These are phyloP conservation scores for Marchantia paleacea DNA, from an alignment of 225 moss, liverwort and hornwort species.

Conservation along the genomic window DNA sequence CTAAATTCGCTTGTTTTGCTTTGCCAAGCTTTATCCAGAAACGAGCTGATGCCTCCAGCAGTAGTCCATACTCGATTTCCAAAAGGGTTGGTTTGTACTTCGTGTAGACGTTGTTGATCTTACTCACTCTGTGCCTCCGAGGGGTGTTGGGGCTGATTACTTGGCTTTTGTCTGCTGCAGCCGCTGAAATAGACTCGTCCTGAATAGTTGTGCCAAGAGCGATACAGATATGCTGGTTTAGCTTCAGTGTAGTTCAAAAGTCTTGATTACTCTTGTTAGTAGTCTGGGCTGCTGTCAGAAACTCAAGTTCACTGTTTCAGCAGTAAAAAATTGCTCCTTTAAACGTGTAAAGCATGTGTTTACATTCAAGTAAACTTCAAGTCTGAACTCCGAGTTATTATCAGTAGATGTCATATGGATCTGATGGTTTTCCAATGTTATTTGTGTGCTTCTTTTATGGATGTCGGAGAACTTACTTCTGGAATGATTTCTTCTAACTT, in stretches of 20 bases:
- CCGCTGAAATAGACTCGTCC: neutral
- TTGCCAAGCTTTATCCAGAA: slow-evolving; percentile 56
- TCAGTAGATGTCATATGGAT: too few relatives aligned
- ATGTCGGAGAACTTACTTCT: slow-evolving; percentile 1
- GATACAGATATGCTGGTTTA: neutral
- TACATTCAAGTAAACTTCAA: too few relatives aligned
- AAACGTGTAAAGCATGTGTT: too few relatives aligned
- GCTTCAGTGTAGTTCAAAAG: neutral
- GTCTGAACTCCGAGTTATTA: too few relatives aligned
- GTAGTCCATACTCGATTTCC: slow-evolving; percentile 61
- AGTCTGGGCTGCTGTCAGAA: too few relatives aligned
- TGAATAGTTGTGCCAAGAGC: neutral
- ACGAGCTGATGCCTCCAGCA: slow-evolving; percentile 59
- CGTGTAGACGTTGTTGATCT: slow-evolving; percentile 34
- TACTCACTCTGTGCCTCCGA: slow-evolving; percentile 17
- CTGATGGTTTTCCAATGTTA: too few relatives aligned
- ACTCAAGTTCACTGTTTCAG: too few relatives aligned
- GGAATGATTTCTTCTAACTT: neutral
- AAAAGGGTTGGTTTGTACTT: slow-evolving; percentile 56
- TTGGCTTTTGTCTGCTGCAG: neutral
- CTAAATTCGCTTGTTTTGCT: slow-evolving; percentile 30
- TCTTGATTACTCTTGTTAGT: too few relatives aligned
- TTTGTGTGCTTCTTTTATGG: too few relatives aligned
- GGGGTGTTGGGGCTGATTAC: slow-evolving; percentile 4
- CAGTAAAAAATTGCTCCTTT: too few relatives aligned